Evolutionary conservation across 192 early-diverging fungal genomes (phyloP).

Genomic region (Coemansia biformis): DNA sequence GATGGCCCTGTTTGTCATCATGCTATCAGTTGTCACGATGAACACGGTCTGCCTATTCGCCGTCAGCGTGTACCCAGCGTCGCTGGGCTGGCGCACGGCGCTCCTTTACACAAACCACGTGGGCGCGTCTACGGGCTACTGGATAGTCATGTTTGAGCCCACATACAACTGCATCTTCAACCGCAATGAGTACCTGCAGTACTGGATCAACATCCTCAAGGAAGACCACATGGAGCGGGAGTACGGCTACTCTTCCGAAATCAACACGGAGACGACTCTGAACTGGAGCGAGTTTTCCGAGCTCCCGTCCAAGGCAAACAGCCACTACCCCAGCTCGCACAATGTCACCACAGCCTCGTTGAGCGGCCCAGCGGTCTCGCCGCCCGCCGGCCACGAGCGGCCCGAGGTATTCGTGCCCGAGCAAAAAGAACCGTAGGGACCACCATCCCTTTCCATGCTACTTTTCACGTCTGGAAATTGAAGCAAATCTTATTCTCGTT

Average conservation of each 20-base stretch:
- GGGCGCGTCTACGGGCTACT: conserved; percentile 24
- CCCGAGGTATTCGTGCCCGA: no score
- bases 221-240: conserved; percentile 27
- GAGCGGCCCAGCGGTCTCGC: no score
- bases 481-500: no score
- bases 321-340: conserved; percentile 1
- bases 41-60: conserved; percentile 30
- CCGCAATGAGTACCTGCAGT: conserved; percentile 32
- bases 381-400: no score
- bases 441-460: no score
- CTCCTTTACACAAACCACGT: conserved; percentile 35
- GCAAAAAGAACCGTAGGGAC: no score
- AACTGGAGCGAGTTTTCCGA: conserved; percentile 12
- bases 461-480: no score
- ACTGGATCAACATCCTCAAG: conserved; percentile 37
- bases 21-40: conserved; percentile 18
- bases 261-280: conserved; percentile 17
- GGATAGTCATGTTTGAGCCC: conserved; percentile 40
- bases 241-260: conserved; percentile 24
- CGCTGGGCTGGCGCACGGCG: conserved; percentile 27
- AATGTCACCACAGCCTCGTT: background rate
- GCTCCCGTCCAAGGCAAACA: background rate
- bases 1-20: conserved; percentile 9
- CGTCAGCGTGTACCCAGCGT: conserved; percentile 26
- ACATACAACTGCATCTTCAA: conserved; percentile 36